A percentile compares a stretch with the other conserved stretches of the same genome.
Conservation (phyloP, 306 rosid genomes). For the Rubus idaeus region DNA sequence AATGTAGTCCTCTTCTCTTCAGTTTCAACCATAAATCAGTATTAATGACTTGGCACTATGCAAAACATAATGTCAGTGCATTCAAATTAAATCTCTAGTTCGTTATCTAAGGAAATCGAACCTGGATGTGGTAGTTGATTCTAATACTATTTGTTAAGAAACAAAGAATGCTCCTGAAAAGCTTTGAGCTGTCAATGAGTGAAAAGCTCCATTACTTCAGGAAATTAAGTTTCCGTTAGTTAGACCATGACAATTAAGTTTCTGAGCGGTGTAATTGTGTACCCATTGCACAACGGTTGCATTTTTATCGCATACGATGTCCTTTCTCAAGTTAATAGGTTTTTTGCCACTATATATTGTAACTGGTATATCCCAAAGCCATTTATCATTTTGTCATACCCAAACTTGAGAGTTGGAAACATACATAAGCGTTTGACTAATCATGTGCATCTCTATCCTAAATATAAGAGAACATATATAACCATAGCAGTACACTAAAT, state of each 20-base stretch:
- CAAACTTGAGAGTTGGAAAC: neutral
- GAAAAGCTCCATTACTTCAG: slow-evolving; percentile 1
- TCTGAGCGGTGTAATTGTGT: neutral
- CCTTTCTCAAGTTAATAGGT: neutral
- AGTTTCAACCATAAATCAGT: neutral
- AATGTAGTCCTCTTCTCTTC: neutral
- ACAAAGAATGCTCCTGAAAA: neutral
- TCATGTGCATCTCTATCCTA: neutral
- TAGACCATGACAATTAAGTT: neutral
- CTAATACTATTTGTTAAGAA: neutral
- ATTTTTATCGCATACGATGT: neutral
- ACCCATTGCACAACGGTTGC: neutral
- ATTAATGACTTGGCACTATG: neutral
- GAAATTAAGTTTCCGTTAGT: neutral
- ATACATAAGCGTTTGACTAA: neutral
- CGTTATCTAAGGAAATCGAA: neutral
- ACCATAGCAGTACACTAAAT: neutral
- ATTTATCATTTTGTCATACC: neutral
- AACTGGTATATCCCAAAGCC: neutral
- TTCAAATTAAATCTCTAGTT: neutral
- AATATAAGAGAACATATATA: neutral
- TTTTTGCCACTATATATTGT: neutral
- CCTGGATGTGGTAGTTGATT: neutral
- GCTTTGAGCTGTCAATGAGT: neutral
- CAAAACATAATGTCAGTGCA: neutral